Base-by-base conservation (phyloP, 2,329 filamentous ascomycete species). In the Penicillium sp. region DNA sequence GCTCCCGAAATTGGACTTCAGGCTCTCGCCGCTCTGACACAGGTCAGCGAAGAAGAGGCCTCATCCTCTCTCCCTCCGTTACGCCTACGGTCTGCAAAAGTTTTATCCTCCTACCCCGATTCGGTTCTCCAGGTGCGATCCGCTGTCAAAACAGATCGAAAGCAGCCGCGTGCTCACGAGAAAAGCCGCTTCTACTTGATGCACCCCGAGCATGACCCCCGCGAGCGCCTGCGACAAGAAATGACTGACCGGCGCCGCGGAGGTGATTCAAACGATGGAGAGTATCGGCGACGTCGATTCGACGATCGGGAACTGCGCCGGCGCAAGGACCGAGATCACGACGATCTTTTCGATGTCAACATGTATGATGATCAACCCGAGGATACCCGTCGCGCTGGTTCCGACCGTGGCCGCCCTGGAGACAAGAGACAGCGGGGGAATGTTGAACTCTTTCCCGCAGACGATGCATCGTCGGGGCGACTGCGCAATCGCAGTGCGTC, bases 161-260 rank as follows among this genome's bases (percentile, higher is more conserved):
- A 98, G 70, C 80, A 83, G 60, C 80, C 76, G 38, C 85, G 88
- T 36, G 91, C 93, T 1, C 81, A 88, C 9, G 79, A 85, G 43
- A 80, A 86, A 52, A 97, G 91, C 69, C 81, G 88, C 9, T 97
- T 94, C 73, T 98, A 98, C 66, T 81, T 96, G 33, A 79, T 93
- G 61, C 88, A 97, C 59, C 91, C 91, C 1, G 88, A 95, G 59
- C 83, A 90, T 64, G 90, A 95, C 61, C 89, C 86, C 2, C 83
- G 84, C 57, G 89, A 88, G 70, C 80, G 81, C 45, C 74, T 83
- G 53, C 78, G 83, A 50, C 76, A 75, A 49, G 75, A 79, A 43
- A 66, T 73, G 34, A 60, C 67, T 4, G 76, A 80, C 36, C 67
- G 73, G 48, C 66, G 73, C 38, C 65, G 68, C 44, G 65, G 66